A percentile compares a stretch with the other conserved stretches of the same genome.
Conservation (phyloP, 768 basidiomycete genomes). For the Russula compacta region DNA sequence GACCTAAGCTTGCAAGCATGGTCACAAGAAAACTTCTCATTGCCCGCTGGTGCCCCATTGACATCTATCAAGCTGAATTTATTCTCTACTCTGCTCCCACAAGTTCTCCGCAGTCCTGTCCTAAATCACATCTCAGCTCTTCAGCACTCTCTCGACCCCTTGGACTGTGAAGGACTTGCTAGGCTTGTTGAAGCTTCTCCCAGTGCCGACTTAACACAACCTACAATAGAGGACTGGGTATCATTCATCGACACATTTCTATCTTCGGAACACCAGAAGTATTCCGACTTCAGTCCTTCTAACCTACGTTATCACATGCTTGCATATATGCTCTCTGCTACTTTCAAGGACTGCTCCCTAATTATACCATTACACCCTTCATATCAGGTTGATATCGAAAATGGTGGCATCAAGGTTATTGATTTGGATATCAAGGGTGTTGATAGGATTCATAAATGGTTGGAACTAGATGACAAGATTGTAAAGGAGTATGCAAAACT, state of each 20-base stretch:
- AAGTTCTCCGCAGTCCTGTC: conserved; percentile 36
- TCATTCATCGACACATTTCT: conserved; percentile 50
- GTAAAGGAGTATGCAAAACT: conserved; percentile 33
- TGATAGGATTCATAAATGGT: conserved; percentile 59
- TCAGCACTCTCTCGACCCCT: conserved; percentile 11
- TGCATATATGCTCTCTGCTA: conserved; percentile 80
- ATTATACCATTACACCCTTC: conserved; percentile 35
- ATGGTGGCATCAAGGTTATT: conserved; percentile 53
- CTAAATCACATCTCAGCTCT: conserved; percentile 4
- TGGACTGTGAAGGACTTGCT: conserved; percentile 16
- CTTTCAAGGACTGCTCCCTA: conserved; percentile 94
- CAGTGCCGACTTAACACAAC: conserved; percentile 31
- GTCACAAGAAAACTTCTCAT: conserved; percentile 8
- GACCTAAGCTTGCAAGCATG: background rate
- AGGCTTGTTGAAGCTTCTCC: background rate
- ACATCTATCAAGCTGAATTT: conserved; percentile 40
- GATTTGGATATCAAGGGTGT: conserved; percentile 82
- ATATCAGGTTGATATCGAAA: conserved; percentile 24
- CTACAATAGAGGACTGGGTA: conserved; percentile 56
- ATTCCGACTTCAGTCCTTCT: conserved; percentile 31
- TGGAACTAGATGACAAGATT: conserved; percentile 62
- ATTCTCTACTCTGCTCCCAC: conserved; percentile 37
- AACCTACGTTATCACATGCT: conserved; percentile 55
- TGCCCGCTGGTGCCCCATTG: background rate
- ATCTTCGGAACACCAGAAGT: conserved; percentile 29